Conservation (phyloP, 257 asterid genomes). For the Plantago major region DNA sequence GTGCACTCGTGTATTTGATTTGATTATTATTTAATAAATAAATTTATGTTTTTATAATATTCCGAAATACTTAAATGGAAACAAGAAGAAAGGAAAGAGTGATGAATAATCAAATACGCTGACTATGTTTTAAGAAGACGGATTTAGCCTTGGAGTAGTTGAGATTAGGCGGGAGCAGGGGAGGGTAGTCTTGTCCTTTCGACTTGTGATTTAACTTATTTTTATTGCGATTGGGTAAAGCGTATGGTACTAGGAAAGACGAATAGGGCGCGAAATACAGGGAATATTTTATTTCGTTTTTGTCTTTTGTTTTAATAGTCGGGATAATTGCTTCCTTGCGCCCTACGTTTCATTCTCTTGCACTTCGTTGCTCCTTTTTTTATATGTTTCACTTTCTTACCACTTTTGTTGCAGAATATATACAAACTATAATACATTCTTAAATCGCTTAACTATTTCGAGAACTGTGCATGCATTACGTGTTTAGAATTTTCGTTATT, state of each 20-base stretch:
- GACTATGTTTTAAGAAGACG: background rate
- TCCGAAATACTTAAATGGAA: too few species aligned
- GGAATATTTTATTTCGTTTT: conserved; percentile 17
- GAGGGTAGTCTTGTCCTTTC: conserved; percentile 20
- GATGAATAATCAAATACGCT: conserved; percentile 13
- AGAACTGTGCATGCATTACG: too few species aligned
- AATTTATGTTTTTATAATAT: too few species aligned
- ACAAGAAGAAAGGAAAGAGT: background rate
- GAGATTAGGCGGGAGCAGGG: background rate
- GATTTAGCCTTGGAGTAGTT: background rate
- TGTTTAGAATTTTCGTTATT: too few species aligned
- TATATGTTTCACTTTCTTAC: too few species aligned
- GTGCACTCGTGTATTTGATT: conserved; percentile 31
- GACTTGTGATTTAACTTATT: background rate
- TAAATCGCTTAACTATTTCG: too few species aligned
- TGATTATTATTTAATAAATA: conserved; percentile 9
- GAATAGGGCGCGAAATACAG: conserved; percentile 36
- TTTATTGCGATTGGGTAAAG: conserved; percentile 11
- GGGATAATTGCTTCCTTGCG: too few species aligned
- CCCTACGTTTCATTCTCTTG: too few species aligned
- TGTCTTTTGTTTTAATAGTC: background rate
- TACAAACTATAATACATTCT: too few species aligned
- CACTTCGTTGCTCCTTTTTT: too few species aligned
- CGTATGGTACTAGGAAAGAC: conserved; percentile 23
- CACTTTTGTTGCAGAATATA: too few species aligned